Conservation (phyloP, 257 asterid genomes). For the Plantago ovata region DNA sequence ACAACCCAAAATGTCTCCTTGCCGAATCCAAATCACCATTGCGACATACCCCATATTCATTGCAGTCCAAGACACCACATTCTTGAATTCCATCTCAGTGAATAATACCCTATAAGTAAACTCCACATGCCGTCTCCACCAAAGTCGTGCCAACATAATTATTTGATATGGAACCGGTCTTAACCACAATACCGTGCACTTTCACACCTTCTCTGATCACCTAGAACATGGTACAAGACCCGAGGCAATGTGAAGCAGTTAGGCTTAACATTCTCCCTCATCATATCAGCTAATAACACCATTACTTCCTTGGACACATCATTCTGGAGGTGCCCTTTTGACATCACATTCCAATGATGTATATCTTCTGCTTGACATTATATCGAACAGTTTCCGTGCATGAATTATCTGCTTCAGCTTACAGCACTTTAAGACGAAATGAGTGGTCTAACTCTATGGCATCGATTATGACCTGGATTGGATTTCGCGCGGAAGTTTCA, state of each 20-base stretch:
- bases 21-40: conserved; percentile 58
- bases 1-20: conserved; percentile 63
- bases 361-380: conserved; percentile 39
- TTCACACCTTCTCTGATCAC: conserved; percentile 59
- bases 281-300: conserved; percentile 50
- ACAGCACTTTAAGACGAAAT: conserved; percentile 48
- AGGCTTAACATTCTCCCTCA: conserved; percentile 53
- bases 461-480: conserved; percentile 55
- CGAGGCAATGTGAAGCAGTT: conserved; percentile 63
- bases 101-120: conserved; percentile 61
- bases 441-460: conserved; percentile 42
- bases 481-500: conserved; percentile 49
- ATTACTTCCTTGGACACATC: conserved; percentile 36
- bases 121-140: conserved; percentile 46
- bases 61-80: no score
- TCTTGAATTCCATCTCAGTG: conserved; percentile 62
- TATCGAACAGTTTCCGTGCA: conserved; percentile 61
- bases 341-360: conserved; percentile 67
- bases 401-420: conserved; percentile 26
- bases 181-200: conserved; percentile 55
- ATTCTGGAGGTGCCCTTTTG: conserved; percentile 65
- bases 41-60: conserved; percentile 60
- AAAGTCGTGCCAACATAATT: conserved; percentile 59
- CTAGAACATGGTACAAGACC: conserved; percentile 50
- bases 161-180: conserved; percentile 48